These are phyloP conservation scores for Pueraria montana DNA, from an alignment of 306 rosid species.

Conservation along the genomic window DNA sequence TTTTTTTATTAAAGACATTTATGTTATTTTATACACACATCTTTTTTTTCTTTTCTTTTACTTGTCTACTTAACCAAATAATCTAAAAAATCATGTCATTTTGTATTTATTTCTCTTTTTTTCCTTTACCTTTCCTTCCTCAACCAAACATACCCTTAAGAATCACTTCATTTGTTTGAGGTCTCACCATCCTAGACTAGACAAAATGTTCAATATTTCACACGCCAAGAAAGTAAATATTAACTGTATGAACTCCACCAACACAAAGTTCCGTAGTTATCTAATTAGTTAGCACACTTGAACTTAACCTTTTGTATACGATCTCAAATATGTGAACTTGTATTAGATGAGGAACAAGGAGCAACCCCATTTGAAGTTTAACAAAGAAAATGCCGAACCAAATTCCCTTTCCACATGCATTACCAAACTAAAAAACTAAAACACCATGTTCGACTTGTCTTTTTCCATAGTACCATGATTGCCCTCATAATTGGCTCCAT, in stretches of 20 bases:
- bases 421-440: not conserved
- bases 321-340: not conserved
- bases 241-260: too few species aligned
- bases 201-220: too few species aligned
- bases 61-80: too few species aligned
- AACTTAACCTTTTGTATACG: not conserved
- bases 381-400: not conserved
- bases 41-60: too few species aligned
- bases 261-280: not conserved
- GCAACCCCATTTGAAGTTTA: not conserved
- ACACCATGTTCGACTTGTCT: not conserved
- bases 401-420: not conserved
- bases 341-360: not conserved
- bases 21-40: too few species aligned
- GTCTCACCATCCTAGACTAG: too few species aligned
- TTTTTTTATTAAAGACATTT: too few species aligned
- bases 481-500: not conserved
- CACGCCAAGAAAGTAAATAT: too few species aligned
- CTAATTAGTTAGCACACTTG: too few species aligned
- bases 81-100: too few species aligned
- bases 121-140: not conserved
- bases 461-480: conserved; percentile 7
- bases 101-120: too few species aligned
- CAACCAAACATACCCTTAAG: not conserved
- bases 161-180: too few species aligned